Base-by-base conservation (phyloP, 352 stramenopile genomes). In the Lagenidium sp. region DNA sequence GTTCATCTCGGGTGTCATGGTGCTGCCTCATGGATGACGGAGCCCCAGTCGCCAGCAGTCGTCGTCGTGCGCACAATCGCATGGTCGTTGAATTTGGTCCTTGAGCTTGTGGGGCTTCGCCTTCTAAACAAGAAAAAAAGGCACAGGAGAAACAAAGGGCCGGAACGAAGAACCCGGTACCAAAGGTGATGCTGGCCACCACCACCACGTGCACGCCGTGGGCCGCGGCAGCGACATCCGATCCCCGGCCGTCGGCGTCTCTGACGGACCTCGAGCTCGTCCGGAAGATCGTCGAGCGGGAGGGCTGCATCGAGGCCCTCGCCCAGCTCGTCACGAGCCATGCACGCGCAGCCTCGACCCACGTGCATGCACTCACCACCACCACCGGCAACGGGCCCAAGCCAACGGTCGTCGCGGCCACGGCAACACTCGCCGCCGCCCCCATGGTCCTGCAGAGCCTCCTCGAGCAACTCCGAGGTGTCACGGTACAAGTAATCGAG, bases 241-340 rank as follows among this genome's bases (percentile, higher is more conserved):
- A 39, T 39, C 20, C 16, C 34, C 11, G 16, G 8, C 34, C 12
- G 8, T 39, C 34, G 34, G 28, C 28, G 28, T 32, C 63, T 16
- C 59, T 73, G 2, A 52, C 64, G 26, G 73, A 91, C 26, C 41
- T 87, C 25, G 65, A 68, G 13, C 72, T 88, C 36, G 65, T 87
- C 39, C 74, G 71, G 36, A 81, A 74, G 58, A 85, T 91, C 31
- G 76, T 88, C 2, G 79, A 91, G 58, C 73, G 79, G 3, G 79
- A 92, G 40, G 76, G 76, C 12, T 92, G 79, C 37, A 40, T 92
- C 30, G 79, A 92, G 49, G 71, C 79, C 3, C 49, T 92, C 12
- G 42, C 78, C 26, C 74, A 87, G 44, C 42, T 87, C 10, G 46
- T 84, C n/a, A 55, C 31, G 24, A 68, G 37, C 40, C 56, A 58